Conservation (phyloP, 176 grass and related monocot species). For the Avena atlantica region DNA sequence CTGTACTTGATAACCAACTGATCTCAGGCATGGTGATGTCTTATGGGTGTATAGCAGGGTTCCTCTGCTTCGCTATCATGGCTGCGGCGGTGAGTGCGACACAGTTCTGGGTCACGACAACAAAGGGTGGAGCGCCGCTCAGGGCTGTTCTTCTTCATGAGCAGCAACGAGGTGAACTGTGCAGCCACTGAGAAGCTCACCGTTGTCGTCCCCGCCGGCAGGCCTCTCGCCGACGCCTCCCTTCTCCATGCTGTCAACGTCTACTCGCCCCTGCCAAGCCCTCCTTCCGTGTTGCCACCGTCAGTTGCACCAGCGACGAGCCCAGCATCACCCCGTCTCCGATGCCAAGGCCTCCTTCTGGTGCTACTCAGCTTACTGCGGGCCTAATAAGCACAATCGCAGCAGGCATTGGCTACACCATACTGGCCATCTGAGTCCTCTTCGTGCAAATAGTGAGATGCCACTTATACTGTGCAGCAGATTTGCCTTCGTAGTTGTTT, state of each 20-base stretch:
- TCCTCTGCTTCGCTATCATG: slow-evolving; percentile 10
- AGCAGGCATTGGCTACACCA: slow-evolving; percentile 49
- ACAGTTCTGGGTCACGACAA: slow-evolving; percentile 54
- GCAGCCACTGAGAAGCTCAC: too few species aligned
- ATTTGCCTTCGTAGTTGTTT: slow-evolving; percentile 40
- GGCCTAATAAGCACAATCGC: slow-evolving; percentile 49
- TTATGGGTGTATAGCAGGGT: background rate
- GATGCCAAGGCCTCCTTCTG: background rate
- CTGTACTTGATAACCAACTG: too few species aligned
- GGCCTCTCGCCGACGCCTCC: too few species aligned
- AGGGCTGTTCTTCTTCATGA: too few species aligned
- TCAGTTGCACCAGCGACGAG: too few species aligned
- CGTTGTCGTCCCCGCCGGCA: too few species aligned
- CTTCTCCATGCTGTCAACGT: too few species aligned
- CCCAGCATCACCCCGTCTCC: background rate
- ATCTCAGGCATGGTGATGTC: slow-evolving; percentile 45
- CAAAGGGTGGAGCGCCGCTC: too few species aligned
- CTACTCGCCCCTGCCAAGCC: too few species aligned
- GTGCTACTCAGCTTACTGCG: background rate
- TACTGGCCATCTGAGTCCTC: slow-evolving; percentile 40
- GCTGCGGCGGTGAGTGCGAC: too few species aligned
- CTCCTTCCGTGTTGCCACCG: too few species aligned
- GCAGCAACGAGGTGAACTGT: too few species aligned
- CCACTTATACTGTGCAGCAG: background rate
- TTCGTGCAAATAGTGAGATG: background rate